Base-by-base conservation (phyloP, 148 eudicot species). In the Heliamphora exappendiculata region DNA sequence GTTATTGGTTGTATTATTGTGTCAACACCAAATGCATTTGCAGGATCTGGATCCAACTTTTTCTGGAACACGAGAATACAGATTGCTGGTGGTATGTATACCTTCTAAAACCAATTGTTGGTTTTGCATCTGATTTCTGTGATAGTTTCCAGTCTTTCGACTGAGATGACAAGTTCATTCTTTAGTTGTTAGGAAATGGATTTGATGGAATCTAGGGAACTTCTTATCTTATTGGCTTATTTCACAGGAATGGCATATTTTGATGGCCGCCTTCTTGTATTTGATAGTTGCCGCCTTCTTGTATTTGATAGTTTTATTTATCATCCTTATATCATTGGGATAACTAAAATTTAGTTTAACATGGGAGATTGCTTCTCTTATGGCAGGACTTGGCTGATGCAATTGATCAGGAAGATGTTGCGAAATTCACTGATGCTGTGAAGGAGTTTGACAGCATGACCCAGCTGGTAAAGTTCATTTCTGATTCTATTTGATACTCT, bases 1-100 rank as follows among this genome's bases (percentile, higher is more conserved):
- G 41, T 64, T 20, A 19, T 67, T 29, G 17, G 29, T 41, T 60
- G 53, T 11, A 34, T 63, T 51, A 19, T 24, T 44, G 54, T 42
- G 41, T 60, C n/a, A 78, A 69, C 11, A 33, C 31, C 11, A 22
- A 13, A 20, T 73, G 50, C 67, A 68, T 75, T 44, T 75, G 78
- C 83, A 89, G 90, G 90, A 81, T 3, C 47, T 89, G 85, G 92
- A 87, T 82, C 86, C 92, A 31, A 81, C 88, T 3, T 89, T 89
- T 81, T 81, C 88, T 37, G 78, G 87, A 62, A 87, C 90, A 3
- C 84, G 87, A 5, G 92, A 89, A 63, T 89, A 72, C 81, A 78
- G 36, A 73, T 74, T 89, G 19, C 74, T 89, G 72, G 79, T 80
- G 57, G 92, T 89, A 79, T 26, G 82, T 80, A 45, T 69, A 37